Evolutionary conservation across 192 early-diverging fungal species (phyloP).

Genomic region (Helicostylum pulchrum): DNA sequence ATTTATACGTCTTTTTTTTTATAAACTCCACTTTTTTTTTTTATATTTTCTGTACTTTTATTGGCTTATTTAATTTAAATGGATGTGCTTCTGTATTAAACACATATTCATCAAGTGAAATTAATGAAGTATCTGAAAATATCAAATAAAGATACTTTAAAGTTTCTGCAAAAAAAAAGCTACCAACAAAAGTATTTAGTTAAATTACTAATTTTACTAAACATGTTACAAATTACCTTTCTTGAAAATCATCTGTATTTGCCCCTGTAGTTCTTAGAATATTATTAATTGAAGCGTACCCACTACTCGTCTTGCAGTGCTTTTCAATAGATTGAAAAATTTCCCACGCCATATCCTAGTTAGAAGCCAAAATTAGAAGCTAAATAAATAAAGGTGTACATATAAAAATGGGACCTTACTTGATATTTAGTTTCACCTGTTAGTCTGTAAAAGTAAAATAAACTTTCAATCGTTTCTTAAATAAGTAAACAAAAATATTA

Average conservation of each 20-base stretch:
- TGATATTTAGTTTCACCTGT: slow-evolving; percentile 66
- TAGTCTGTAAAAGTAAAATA: slow-evolving; percentile 71
- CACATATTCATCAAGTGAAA: slow-evolving; percentile 58
- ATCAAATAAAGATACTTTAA: slow-evolving; percentile 70
- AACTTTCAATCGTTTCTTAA: slow-evolving; percentile 74
- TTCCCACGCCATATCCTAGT: slow-evolving; percentile 63
- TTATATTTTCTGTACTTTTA: slow-evolving; percentile 15
- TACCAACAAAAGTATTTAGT: slow-evolving; percentile 6
- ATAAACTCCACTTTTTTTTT: background rate
- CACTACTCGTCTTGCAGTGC: slow-evolving; percentile 21
- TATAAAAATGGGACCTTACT: slow-evolving; percentile 1
- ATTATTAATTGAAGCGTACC: slow-evolving; percentile 23
- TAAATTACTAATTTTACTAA: background rate
- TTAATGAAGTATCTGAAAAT: slow-evolving; percentile 48
- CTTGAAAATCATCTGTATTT: slow-evolving; percentile 17
- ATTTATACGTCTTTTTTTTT: background rate
- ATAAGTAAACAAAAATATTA: too few relatives aligned
- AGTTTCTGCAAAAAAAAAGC: slow-evolving; percentile 70
- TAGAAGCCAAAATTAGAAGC: background rate
- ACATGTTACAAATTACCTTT: slow-evolving; percentile 18
- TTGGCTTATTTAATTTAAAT: slow-evolving; percentile 45
- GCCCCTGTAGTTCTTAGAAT: background rate
- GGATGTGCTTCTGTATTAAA: slow-evolving; percentile 78
- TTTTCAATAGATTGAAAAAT: slow-evolving; percentile 41
- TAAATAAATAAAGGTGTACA: too few relatives aligned